A percentile compares a stretch with the other conserved stretches of the same genome.
phyloP scores from a whole-genome alignment of 305 asterid genomes.

The Lippia alba region DNA sequence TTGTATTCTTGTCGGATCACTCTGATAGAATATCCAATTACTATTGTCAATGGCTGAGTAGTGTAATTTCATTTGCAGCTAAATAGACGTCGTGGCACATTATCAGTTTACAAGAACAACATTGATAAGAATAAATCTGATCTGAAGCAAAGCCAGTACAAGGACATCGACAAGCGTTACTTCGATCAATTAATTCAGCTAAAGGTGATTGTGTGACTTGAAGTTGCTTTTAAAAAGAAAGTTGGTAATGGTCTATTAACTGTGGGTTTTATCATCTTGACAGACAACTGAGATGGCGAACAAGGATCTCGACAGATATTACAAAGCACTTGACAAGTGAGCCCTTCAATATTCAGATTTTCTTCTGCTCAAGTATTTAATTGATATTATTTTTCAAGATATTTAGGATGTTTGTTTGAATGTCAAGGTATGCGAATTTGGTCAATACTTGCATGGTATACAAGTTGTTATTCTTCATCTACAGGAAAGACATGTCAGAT shows the following conservation, averaged over 20 bases:
- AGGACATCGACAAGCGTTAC: constrained; percentile 95
- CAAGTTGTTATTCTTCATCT: too few species aligned
- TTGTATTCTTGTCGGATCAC: not conserved
- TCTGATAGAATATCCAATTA: constrained; percentile 17
- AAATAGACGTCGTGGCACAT: constrained; percentile 76
- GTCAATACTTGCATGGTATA: too few species aligned
- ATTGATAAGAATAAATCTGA: constrained; percentile 74
- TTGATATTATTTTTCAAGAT: not conserved
- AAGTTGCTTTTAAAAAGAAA: constrained; percentile 11
- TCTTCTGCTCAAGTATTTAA: constrained; percentile 8
- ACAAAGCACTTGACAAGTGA: constrained; percentile 97
- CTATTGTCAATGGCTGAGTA: constrained; percentile 27
- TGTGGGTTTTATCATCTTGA: constrained; percentile 34
- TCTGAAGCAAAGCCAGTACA: constrained; percentile 93
- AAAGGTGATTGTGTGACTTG: constrained; percentile 61
- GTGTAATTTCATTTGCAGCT: constrained; percentile 59
- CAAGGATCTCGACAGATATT: constrained; percentile 96
- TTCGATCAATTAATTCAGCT: constrained; percentile 96
- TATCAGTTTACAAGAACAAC: constrained; percentile 86
- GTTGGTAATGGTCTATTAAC: constrained; percentile 8
- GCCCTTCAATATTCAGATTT: constrained; percentile 41
- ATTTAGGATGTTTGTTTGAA: constrained; percentile 4
- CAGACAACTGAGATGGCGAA: constrained; percentile 99
- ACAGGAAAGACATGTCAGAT: too few species aligned
- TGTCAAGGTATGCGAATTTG: not conserved